Conservation (phyloP, 805 yeast genomes). For the Candida tammaniensis region DNA sequence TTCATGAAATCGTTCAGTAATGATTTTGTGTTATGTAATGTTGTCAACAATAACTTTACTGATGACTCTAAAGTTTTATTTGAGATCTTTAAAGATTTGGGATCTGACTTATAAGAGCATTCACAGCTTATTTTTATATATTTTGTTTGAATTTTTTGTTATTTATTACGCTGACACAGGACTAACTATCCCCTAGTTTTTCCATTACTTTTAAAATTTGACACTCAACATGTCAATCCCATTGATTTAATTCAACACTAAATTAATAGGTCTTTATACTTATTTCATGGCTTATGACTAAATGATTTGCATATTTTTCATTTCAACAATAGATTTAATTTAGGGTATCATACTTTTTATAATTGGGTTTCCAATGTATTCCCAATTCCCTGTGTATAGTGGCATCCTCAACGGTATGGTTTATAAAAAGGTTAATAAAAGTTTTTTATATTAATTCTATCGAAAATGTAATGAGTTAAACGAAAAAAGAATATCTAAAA, state of each 20-base stretch:
- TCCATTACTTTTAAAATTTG: too few species aligned
- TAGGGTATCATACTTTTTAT: conserved; percentile 9
- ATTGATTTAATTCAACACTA: conserved; percentile 25
- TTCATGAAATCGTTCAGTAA: conserved; percentile 49
- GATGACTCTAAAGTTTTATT: conserved; percentile 57
- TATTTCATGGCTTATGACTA: conserved; percentile 6
- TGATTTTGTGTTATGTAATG: conserved; percentile 73
- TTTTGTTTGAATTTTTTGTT: conserved; percentile 2
- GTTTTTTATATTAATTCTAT: conserved; percentile 1
- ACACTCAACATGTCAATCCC: conserved; percentile 36
- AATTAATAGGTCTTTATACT: neutral
- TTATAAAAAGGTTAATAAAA: conserved; percentile 2
- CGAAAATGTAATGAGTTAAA: too few species aligned
- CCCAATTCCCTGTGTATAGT: conserved; percentile 32
- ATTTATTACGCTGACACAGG: conserved; percentile 15
- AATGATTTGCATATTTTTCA: conserved; percentile 18
- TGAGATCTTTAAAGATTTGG: conserved; percentile 40
- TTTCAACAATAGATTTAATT: conserved; percentile 26
- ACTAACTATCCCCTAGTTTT: too few species aligned
- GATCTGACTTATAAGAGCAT: conserved; percentile 1
- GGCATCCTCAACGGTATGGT: conserved; percentile 51
- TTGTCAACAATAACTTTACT: conserved; percentile 82
- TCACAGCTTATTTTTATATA: conserved; percentile 3
- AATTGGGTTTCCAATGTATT: conserved; percentile 7
- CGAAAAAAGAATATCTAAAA: too few species aligned